Evolutionary conservation across 1,139 yeast species (phyloP).

Genomic region (Sugiyamaella neomexicana): DNA sequence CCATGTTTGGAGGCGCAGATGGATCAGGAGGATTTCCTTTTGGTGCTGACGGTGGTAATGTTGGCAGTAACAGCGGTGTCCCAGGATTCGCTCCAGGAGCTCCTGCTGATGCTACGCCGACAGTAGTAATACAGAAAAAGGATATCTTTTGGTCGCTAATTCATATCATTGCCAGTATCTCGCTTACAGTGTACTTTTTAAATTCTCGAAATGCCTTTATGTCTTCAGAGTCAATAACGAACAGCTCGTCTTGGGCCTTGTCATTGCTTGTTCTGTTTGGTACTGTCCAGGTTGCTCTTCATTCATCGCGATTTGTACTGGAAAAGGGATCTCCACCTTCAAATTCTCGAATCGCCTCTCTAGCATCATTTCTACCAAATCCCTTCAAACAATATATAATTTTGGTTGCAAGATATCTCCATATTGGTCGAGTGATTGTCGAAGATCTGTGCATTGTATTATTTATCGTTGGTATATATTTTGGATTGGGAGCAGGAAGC

Average conservation of each 20-base stretch:
- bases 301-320: constrained; percentile 36
- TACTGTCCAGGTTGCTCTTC: constrained; percentile 37
- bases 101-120: not conserved
- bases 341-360: constrained; percentile 30
- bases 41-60: not conserved
- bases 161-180: constrained; percentile 31
- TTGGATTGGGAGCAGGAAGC: constrained; percentile 14
- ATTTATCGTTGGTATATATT: constrained; percentile 35
- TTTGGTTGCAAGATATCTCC: constrained; percentile 33
- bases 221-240: not conserved
- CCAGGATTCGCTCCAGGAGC: not conserved
- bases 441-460: constrained; percentile 37
- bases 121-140: not conserved
- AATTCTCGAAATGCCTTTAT: not conserved
- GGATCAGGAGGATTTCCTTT: constrained; percentile 5
- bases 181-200: constrained; percentile 22
- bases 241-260: not conserved
- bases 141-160: constrained; percentile 32
- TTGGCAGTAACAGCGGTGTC: too few species aligned
- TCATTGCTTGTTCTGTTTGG: constrained; percentile 36
- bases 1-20: constrained; percentile 19
- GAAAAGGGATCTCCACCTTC: constrained; percentile 37
- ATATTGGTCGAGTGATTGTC: constrained; percentile 30
- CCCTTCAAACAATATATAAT: constrained; percentile 34
- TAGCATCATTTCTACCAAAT: constrained; percentile 37